These are phyloP conservation scores for Artemisia argyi DNA, from an alignment of 129 eudicot species.

Conservation along the genomic window DNA sequence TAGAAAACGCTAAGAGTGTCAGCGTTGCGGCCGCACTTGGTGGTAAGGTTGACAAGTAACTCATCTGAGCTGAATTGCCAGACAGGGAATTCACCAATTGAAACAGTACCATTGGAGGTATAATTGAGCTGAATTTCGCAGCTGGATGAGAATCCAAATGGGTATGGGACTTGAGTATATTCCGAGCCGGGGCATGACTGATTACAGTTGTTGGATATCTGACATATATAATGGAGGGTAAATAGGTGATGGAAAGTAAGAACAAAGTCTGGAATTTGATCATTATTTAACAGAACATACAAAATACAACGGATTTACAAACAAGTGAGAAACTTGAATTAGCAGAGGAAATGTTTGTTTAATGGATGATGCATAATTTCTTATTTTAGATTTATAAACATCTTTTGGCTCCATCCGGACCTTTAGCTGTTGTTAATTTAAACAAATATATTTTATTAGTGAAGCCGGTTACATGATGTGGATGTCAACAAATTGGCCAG, in stretches of 20 bases:
- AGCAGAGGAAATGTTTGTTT: no score
- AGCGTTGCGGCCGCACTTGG: background rate
- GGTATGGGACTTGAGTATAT: conserved; percentile 7
- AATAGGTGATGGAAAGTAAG: background rate
- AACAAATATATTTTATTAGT: no score
- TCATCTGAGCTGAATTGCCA: background rate
- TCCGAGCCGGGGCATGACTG: no score
- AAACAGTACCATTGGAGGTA: conserved; percentile 4
- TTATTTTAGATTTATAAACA: no score
- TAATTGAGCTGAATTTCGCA: conserved; percentile 15
- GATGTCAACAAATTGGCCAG: no score
- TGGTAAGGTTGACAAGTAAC: background rate
- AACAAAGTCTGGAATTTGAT: background rate
- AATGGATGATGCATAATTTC: no score
- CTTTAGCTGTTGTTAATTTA: no score
- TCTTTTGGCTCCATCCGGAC: no score
- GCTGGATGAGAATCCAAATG: background rate
- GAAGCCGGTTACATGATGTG: no score
- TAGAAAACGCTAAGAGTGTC: background rate
- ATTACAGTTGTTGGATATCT: background rate
- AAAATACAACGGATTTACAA: no score
- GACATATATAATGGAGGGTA: background rate
- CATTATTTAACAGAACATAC: background rate
- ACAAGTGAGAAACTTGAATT: no score
- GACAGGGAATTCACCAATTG: background rate